phyloP scores from a whole-genome alignment of 176 grass and related monocot genomes.

The Triticum monococcum region DNA sequence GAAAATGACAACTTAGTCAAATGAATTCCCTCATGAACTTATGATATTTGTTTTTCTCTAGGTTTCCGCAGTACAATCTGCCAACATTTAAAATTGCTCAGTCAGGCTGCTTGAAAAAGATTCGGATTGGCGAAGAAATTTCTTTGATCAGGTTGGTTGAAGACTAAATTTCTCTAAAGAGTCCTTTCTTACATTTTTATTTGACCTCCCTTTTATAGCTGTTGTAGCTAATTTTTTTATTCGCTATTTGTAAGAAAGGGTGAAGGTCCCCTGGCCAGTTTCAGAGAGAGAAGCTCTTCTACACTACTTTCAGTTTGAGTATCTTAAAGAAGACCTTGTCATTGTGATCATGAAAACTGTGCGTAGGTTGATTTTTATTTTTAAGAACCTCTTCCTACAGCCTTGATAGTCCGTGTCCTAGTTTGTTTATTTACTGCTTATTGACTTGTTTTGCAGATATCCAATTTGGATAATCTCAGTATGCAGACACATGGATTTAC shows the following conservation, averaged over 20 bases:
- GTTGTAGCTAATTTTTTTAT: constrained; percentile 51
- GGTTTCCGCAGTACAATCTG: constrained; percentile 95
- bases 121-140: constrained; percentile 96
- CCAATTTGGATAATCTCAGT: constrained; percentile 59
- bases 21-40: constrained; percentile 4
- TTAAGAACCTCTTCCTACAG: constrained; percentile 14
- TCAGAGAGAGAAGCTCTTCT: constrained; percentile 93
- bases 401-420: neutral
- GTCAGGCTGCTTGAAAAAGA: constrained; percentile 73
- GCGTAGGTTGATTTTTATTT: constrained; percentile 26
- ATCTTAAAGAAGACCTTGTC: constrained; percentile 87
- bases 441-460: constrained; percentile 55
- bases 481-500: constrained; percentile 63
- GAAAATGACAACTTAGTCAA: neutral
- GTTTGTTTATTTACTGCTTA: constrained; percentile 27
- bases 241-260: constrained; percentile 88
- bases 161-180: constrained; percentile 6
- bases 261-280: constrained; percentile 98
- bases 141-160: constrained; percentile 78
- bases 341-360: constrained; percentile 92
- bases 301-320: constrained; percentile 92
- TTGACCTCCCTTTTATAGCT: constrained; percentile 16
- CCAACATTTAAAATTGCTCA: constrained; percentile 84
- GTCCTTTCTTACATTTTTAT: constrained; percentile 12
- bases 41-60: constrained; percentile 41